phyloP scores from a whole-genome alignment of 202 grass and related monocot genomes.

The Tripidium arundinaceum region DNA sequence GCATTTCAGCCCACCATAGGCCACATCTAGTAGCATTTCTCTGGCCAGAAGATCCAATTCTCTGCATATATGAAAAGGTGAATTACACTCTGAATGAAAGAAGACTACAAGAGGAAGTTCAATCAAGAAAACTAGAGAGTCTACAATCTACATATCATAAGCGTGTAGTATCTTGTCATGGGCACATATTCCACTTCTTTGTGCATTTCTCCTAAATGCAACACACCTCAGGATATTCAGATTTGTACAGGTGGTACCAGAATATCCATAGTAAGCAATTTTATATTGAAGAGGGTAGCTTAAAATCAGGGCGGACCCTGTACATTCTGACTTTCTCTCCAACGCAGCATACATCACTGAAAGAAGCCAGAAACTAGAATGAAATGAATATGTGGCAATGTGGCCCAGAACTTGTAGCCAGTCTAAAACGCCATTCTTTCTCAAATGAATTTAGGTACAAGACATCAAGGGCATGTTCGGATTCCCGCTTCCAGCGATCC shows the following conservation, averaged over 20 bases:
- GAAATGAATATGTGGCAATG: not conserved
- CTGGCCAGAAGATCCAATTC: slow-evolving; percentile 73
- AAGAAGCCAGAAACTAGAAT: not conserved
- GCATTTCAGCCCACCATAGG: slow-evolving; percentile 99
- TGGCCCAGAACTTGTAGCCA: not conserved
- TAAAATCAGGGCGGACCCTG: not conserved
- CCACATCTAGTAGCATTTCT: slow-evolving; percentile 97
- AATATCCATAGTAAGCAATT: not conserved
- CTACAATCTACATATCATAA: not conserved
- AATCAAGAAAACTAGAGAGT: not conserved
- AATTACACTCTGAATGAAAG: slow-evolving; percentile 19
- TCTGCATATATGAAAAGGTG: slow-evolving; percentile 53
- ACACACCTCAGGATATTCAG: not conserved
- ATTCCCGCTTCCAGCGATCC: no score
- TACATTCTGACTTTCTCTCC: not conserved
- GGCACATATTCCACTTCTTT: slow-evolving; percentile 7
- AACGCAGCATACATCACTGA: not conserved
- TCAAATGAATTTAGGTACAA: no score
- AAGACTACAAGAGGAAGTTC: not conserved
- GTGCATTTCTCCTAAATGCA: not conserved
- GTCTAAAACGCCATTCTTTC: not conserved
- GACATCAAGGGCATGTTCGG: no score
- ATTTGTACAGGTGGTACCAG: not conserved
- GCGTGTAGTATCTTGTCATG: not conserved
- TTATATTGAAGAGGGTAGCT: not conserved